These are phyloP conservation scores for Panellus pusillus DNA, from an alignment of 768 basidiomycete genomes.

Conservation along the genomic window DNA sequence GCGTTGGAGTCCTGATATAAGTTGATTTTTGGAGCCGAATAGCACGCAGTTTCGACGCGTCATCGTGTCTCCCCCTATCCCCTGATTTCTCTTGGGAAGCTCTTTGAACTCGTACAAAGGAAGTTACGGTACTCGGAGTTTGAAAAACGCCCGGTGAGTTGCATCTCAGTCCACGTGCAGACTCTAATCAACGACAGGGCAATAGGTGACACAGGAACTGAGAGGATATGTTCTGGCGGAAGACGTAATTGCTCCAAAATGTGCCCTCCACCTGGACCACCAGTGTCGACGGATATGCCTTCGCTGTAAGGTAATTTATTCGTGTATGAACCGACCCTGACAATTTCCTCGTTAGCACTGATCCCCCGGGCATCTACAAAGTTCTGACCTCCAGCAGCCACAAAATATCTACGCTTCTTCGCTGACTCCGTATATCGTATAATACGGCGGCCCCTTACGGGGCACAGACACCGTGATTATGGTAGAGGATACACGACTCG, in stretches of 20 bases:
- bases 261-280: slow-evolving; percentile 69
- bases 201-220: slow-evolving; percentile 59
- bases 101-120: slow-evolving; percentile 55
- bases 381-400: slow-evolving; percentile 64
- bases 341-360: slow-evolving; percentile 44
- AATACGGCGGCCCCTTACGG: slow-evolving; percentile 88
- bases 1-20: slow-evolving; percentile 24
- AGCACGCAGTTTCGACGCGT: slow-evolving; percentile 59
- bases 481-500: slow-evolving; percentile 88
- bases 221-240: slow-evolving; percentile 73
- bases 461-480: slow-evolving; percentile 80
- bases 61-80: slow-evolving; percentile 79
- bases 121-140: slow-evolving; percentile 45
- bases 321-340: neutral
- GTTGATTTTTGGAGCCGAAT: neutral
- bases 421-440: slow-evolving; percentile 64
- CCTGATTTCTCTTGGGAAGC: slow-evolving; percentile 63
- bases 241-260: slow-evolving; percentile 65
- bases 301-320: slow-evolving; percentile 46
- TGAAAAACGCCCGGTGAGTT: slow-evolving; percentile 45
- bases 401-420: slow-evolving; percentile 42
- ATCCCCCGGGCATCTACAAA: slow-evolving; percentile 65
- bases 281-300: slow-evolving; percentile 91
- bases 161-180: neutral
- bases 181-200: neutral